Percentiles rank a stretch among this genome's conserved stretches.
phyloP scores from a whole-genome alignment of 129 eudicot species.

The Tagetes erecta region DNA sequence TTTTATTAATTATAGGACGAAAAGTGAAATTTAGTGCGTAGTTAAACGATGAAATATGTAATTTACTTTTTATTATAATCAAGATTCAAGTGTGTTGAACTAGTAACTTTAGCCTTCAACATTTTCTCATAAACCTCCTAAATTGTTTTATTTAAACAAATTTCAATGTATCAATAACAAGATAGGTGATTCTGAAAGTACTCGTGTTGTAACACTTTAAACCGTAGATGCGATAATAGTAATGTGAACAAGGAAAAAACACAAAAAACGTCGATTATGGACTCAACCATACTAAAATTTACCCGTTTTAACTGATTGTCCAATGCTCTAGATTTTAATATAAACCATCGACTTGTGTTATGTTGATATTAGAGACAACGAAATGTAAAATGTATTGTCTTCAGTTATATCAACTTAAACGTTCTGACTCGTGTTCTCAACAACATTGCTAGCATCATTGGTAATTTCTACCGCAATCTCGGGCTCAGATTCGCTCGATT shows the following conservation, averaged over 20 bases:
- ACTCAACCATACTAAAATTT: not conserved
- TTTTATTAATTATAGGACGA: no score
- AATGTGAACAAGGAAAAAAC: not conserved
- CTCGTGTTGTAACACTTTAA: no score
- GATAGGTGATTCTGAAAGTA: no score
- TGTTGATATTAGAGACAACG: no score
- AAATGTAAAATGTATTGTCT: not conserved
- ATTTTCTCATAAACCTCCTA: not conserved
- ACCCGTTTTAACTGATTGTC: not conserved
- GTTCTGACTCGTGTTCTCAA: slow-evolving; percentile 27
- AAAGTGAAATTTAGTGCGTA: no score
- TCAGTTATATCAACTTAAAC: not conserved
- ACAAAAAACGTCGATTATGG: not conserved
- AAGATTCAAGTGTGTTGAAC: not conserved
- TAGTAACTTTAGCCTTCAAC: not conserved
- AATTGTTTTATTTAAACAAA: not conserved
- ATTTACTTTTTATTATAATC: not conserved
- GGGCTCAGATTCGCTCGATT: slow-evolving; percentile 26
- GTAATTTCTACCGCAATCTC: slow-evolving; percentile 20
- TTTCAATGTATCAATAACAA: no score
- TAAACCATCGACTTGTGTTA: not conserved
- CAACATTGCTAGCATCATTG: slow-evolving; percentile 9
- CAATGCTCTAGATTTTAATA: not conserved
- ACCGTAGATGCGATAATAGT: not conserved
- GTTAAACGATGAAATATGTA: no score